Base-by-base conservation (phyloP, 2,329 filamentous ascomycete species). In the Diaporthe sp. region DNA sequence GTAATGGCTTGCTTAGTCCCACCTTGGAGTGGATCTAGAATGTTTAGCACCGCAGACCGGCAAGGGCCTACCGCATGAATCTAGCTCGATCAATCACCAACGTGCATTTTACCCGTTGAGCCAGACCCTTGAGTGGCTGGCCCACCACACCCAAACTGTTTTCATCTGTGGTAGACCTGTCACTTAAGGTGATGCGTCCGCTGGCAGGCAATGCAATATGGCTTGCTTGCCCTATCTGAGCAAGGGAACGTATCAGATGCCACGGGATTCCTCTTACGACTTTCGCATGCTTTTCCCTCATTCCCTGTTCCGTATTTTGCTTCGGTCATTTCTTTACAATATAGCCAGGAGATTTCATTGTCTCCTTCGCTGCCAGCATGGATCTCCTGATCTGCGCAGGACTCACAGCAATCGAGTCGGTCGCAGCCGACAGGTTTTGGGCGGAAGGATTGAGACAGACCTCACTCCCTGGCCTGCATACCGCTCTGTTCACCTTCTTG, bases 1-100 rank as follows among this genome's bases (percentile, higher is more conserved):
- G 40, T n/a, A 6, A 17, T 22, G 60, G 60, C 60, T 30, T 64
- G 40, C 40, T n/a, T 47, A 64, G 40, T 42, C 25, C 25, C 25
- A 45, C 40, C 17, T 22, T 33, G 60, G 60, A 22, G n/a, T 28
- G 17, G 60, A 22, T 30, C 40, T 64, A 64, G 40, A 33, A 28
- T 64, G 40, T 15, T 45, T 47, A 47, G 17, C 17, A 50, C 38
- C 5, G n/a, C 25, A 28, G n/a, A 42, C 1, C 38, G 58, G 30
- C 54, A 57, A 60, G 33, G 52, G 10, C 40, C n/a, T 25, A 25
- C 35, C 4, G 35, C 57, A 60, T 35, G 12, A 61, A 17, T 30
- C 22, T 42, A 50, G 19, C 61, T 52, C 40, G 25, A 64, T 64
- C 38, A 42, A 45, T 45, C 38, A 33, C 61, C 61, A 52, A 67